Evolutionary conservation across 495 filamentous ascomycete genomes (phyloP).

Genomic region (Evernia prunastri): DNA sequence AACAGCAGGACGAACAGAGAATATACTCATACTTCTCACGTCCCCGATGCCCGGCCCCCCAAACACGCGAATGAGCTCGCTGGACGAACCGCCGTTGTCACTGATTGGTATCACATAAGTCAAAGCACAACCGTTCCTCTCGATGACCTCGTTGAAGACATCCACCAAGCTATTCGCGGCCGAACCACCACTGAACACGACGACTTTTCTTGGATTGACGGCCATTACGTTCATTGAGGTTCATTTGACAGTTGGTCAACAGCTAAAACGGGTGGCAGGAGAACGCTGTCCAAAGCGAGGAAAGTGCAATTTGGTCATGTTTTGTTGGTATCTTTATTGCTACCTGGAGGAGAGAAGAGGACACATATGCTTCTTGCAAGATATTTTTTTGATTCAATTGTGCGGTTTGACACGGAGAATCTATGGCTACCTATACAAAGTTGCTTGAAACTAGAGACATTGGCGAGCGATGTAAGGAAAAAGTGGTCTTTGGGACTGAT

Average conservation of each 20-base stretch:
- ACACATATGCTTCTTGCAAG: background rate
- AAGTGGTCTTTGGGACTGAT: background rate
- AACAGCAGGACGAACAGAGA: conserved; percentile 1
- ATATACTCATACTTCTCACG: conserved; percentile 62
- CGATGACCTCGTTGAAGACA: conserved; percentile 70
- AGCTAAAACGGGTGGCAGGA: background rate
- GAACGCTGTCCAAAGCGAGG: background rate
- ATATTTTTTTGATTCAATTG: background rate
- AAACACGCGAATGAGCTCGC: conserved; percentile 86
- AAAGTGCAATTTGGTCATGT: background rate
- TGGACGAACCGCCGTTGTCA: conserved; percentile 90
- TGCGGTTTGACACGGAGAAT: background rate
- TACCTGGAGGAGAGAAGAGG: background rate
- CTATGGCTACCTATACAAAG: background rate
- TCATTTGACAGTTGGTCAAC: background rate
- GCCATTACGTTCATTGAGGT: conserved; percentile 10
- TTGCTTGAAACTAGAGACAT: background rate
- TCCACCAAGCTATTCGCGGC: conserved; percentile 92
- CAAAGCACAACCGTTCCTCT: conserved; percentile 60
- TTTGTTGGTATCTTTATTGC: background rate
- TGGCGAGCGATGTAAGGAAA: background rate
- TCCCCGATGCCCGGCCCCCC: conserved; percentile 92
- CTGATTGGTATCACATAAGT: conserved; percentile 89
- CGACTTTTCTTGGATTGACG: conserved; percentile 49
- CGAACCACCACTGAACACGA: conserved; percentile 82